Evolutionary conservation across 1,139 yeast genomes (phyloP), one percentile per base, ranked within the genome.

Genomic region (Spathaspora sp.): DNA sequence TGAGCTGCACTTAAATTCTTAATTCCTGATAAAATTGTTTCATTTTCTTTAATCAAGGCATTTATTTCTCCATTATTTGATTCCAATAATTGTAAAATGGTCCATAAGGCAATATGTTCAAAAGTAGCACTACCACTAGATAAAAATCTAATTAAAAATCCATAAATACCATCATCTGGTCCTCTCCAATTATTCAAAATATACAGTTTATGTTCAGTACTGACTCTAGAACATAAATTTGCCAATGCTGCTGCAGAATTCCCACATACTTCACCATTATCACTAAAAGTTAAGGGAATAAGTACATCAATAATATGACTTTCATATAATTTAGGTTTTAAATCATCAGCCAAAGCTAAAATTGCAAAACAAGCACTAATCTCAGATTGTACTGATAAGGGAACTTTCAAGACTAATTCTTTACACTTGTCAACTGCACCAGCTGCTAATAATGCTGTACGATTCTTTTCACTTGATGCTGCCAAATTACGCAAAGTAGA

Each of bases 231-330:
- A 56, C 97, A 90, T 56, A 93, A 74, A 63, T 93, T 93, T 17
- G 99, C 99, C 56, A 93, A 78, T 1, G 99, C 99, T 26, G 99
- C 99, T 17, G 98, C 99, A 3, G 97, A 88, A 65, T 95, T 93
- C 47, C 99, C 99, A 67, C 97, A 95, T 15, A 93, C 98, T 68
- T 93, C 99, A 51, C 93, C 89, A 62, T 91, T 90, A 51, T 81
- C 81, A 42, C 95, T 86, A 56, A 82, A 84, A 2, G 99, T 93
- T 63, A 95, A 78, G 20, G 98, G 98, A 52, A 93, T 86, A 52
- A 93, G 79, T 38, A 90, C 97, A 57, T 89, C 93, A 53, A 91
- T 80, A 44, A 95, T 86, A 46, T 90, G 93, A 57, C 91, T 78
- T 52, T 89, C 89, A 55, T 93, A 81, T 59, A 95, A 76, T 59